These are phyloP conservation scores for Cladosporium halotolerans DNA, from an alignment of 2,329 filamentous ascomycete species.

Conservation along the genomic window DNA sequence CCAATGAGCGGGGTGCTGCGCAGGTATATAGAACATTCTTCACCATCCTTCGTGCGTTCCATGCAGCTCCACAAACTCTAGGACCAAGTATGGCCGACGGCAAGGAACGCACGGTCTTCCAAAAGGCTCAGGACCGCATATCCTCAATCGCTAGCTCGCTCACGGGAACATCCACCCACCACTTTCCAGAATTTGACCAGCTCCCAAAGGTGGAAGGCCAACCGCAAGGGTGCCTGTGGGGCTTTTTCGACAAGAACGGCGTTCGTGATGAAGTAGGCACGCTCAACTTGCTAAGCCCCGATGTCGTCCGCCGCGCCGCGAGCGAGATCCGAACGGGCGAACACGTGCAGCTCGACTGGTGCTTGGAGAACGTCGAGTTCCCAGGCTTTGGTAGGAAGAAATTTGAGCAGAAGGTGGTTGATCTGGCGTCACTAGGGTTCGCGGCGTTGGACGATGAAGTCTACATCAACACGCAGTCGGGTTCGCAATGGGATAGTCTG, in stretches of 20 bases:
- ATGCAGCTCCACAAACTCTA: too few relatives aligned
- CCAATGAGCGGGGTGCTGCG: too few relatives aligned
- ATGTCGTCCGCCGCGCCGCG: conserved; percentile 34
- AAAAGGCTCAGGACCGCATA: conserved; percentile 20
- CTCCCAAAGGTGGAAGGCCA: conserved; percentile 20
- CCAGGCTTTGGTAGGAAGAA: conserved; percentile 25
- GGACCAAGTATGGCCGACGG: conserved; percentile 15
- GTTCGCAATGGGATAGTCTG: conserved; percentile 52
- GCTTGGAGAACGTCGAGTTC: conserved; percentile 26
- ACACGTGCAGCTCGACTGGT: conserved; percentile 50
- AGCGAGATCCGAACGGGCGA: conserved; percentile 44
- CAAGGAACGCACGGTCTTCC: conserved; percentile 16
- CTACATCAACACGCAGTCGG: conserved; percentile 50
- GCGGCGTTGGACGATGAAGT: conserved; percentile 42
- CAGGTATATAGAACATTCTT: not conserved
- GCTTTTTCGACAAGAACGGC: conserved; percentile 46
- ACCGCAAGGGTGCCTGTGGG: conserved; percentile 35
- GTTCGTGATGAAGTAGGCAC: conserved; percentile 48
- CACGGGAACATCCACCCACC: conserved; percentile 4
- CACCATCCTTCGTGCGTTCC: not conserved
- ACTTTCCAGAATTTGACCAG: conserved; percentile 21
- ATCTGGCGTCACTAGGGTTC: conserved; percentile 14
- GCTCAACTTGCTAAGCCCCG: conserved; percentile 47
- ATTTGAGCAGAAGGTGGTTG: conserved; percentile 26
- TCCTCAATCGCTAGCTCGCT: conserved; percentile 18